Evolutionary conservation across 345 rosid species (phyloP), one percentile per base, ranked within the genome.

Genomic region (Ceriops tagal): DNA sequence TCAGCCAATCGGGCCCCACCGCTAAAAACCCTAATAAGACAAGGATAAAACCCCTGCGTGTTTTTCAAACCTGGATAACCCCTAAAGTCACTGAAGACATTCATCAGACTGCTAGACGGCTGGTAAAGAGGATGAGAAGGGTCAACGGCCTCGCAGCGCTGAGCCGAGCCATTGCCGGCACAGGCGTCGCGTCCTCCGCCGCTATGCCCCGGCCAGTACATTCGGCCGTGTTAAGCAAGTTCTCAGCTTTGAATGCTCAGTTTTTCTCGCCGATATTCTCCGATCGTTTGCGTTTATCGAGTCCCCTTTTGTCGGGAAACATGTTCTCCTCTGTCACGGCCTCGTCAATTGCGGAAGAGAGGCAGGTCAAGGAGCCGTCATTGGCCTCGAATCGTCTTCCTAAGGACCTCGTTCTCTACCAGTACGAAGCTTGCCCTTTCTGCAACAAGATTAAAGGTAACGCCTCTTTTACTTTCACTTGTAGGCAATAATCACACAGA

Each of bases 361-460:
- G 49, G 31, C 87, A 72, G 72, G 96, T 93, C 21, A 90, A 92
- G 87, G 92, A 87, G 76, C 47, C n/a, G 58, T 74, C 79, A 1
- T 73, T 32, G 1, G 16, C 80, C 13, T 75, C 67, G 71, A 89
- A 80, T 70, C 79, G 84, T 52, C 65, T 71, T 8, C 90, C 87
- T 39, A 83, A 78, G 26, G 96, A 95, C 39, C 89, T 92, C 13
- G 88, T 92, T 64, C 86, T 92, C 9, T 95, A 95, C 78, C 99
- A 95, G 84, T 95, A 90, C 70, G 96, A 92, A 71, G 97, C 99
- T 64, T 95, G 96, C 75, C 96, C 97, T 74, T 95, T 95, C 77
- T 90, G 97, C 83, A 95, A 95, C 82, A 95, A 95, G 80, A 88
- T 92, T 65, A 92, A 87, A 90, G 93, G 96, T 93, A 75, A 43